Evolutionary conservation across 1,284 basidiomycete genomes (phyloP).

Genomic region (Tylopilus orsonianus): DNA sequence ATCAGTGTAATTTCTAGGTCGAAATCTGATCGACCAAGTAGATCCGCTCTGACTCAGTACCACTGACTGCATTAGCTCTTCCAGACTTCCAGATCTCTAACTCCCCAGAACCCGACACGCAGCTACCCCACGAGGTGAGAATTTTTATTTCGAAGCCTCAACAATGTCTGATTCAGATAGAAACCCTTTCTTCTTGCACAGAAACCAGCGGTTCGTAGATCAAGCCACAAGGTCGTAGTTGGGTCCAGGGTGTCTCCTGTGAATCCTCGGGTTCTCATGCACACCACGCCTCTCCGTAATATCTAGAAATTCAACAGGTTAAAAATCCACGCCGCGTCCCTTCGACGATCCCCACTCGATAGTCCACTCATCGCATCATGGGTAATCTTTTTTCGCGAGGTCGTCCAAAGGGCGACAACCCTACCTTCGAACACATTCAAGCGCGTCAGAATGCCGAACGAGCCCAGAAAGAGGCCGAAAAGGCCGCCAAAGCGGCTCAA

Average conservation of each 20-base stretch:
- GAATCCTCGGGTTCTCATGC: too few species aligned
- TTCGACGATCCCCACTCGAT: not conserved
- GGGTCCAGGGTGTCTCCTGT: constrained; percentile 10
- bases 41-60: constrained; percentile 4
- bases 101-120: not conserved
- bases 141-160: not conserved
- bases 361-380: constrained; percentile 2
- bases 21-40: not conserved
- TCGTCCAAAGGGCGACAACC: constrained; percentile 16
- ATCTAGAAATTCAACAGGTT: too few species aligned
- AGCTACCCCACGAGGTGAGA: not conserved
- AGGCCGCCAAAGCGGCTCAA: constrained; percentile 6
- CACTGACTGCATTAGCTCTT: too few species aligned
- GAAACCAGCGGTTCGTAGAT: not conserved
- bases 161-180: not conserved
- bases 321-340: not conserved
- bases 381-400: constrained; percentile 6
- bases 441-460: constrained; percentile 18
- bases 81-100: not conserved
- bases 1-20: not conserved
- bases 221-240: not conserved
- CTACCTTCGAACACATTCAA: constrained; percentile 17
- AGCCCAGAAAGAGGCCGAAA: constrained; percentile 8
- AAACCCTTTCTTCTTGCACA: not conserved
- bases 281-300: too few species aligned